These are phyloP conservation scores for Botrytis byssoidea DNA, from an alignment of 2,329 filamentous ascomycete species.

Conservation along the genomic window DNA sequence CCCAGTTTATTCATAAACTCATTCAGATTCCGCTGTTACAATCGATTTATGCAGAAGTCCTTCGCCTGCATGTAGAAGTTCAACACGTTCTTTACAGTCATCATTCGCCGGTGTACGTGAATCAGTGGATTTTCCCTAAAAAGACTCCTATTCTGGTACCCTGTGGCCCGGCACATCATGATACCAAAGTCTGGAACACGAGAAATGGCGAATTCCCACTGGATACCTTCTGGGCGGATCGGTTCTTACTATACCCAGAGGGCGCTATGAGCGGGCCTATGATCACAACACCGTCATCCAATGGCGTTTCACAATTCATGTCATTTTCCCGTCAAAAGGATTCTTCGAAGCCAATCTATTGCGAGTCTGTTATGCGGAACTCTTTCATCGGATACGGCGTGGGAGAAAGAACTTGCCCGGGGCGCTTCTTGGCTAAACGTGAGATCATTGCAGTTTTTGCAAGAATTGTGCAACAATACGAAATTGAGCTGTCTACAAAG, in stretches of 20 bases:
- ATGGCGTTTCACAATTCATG: neutral
- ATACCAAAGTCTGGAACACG: slow-evolving; percentile 38
- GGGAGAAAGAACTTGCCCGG: neutral
- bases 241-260: slow-evolving; percentile 39
- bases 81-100: neutral
- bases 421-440: neutral
- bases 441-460: neutral
- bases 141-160: neutral
- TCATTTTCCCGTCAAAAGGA: too few species aligned
- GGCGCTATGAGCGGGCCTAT: slow-evolving; percentile 35
- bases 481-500: neutral
- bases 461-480: neutral
- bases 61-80: neutral
- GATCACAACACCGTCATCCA: slow-evolving; percentile 2
- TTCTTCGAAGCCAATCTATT: neutral
- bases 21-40: neutral
- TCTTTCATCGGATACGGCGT: neutral
- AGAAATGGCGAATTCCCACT: slow-evolving; percentile 34
- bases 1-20: neutral
- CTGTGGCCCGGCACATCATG: neutral
- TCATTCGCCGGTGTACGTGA: neutral
- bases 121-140: neutral
- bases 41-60: slow-evolving; percentile 6
- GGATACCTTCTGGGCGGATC: slow-evolving; percentile 40
- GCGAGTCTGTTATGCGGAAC: neutral